Evolutionary conservation across 371 early-diverging fungal genomes (phyloP), one percentile per base, ranked within the genome.

Genomic region (Batkoa obscura): DNA sequence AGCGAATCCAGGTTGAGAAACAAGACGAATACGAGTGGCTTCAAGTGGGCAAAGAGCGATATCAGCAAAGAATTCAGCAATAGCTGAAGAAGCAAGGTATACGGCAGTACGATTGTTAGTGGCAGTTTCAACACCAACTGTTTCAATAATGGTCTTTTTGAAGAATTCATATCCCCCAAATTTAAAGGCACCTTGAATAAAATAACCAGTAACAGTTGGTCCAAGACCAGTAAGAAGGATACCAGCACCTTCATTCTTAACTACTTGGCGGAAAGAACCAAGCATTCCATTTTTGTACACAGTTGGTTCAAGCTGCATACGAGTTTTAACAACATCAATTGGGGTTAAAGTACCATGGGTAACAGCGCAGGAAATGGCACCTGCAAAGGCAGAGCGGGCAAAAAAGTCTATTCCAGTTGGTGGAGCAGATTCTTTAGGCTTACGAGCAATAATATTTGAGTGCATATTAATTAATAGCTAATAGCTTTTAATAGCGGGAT

Each of bases 61-160:
- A 72, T 90, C 90, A 64, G 92, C 92, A 61, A 88, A 78, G 80
- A 91, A 83, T 73, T 91, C 92, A 55, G 92, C 91, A 57, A 82
- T 79, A 56, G 88, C 91, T 60, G 86, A 78, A 42, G 81, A 69
- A 61, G 77, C 78, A 61, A 84, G 76, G 73, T 86, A 89, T 68
- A 91, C 80, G 54, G 80, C 76, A 48, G 80, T 84, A 65, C 84
- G 82, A 81, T 88, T 81, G 66, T 86, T 73, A 58, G 68, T 62
- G 52, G 91, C 84, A 62, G 72, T 78, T 64, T 87, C 86, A 63
- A 72, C 66, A 65, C 90, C 90, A 43, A 81, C 62, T 30, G 68
- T 2, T 57, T 81, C 82, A 59, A 83, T 77, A 72, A 76, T 69
- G 59, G 75, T 74, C 78, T 86, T 84, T 72, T 86, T 86, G 75